Conservation (phyloP, 2,329 filamentous ascomycete genomes). For the Scorias spongiosa region DNA sequence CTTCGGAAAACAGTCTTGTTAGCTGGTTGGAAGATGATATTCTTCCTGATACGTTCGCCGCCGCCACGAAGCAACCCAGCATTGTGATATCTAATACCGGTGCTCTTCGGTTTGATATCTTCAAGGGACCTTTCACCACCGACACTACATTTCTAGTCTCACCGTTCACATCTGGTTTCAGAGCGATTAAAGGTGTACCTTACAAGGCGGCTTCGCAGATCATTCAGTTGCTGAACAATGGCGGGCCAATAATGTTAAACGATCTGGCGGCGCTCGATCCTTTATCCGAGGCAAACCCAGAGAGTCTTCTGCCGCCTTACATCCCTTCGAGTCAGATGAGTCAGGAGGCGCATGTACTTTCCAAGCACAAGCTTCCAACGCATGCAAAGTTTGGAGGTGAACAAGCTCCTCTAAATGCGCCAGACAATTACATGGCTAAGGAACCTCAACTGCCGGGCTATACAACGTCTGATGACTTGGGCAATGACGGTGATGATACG, state of each 20-base stretch:
- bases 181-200: conserved; percentile 65
- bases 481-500: conserved; percentile 78
- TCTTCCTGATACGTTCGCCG: conserved; percentile 40
- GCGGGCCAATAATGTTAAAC: conserved; percentile 33
- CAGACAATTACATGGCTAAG: conserved; percentile 1
- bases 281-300: neutral
- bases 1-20: conserved; percentile 60
- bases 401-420: neutral
- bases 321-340: neutral
- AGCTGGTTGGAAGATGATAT: conserved; percentile 64
- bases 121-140: conserved; percentile 76
- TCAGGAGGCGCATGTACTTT: neutral
- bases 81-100: conserved; percentile 78
- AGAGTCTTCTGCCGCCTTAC: neutral
- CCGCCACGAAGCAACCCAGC: conserved; percentile 40
- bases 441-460: conserved; percentile 51
- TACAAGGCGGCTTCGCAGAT: conserved; percentile 60
- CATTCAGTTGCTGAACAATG: conserved; percentile 41
- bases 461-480: conserved; percentile 74
- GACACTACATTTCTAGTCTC: conserved; percentile 78
- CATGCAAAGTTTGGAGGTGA: neutral
- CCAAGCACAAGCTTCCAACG: neutral
- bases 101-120: conserved; percentile 86
- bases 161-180: conserved; percentile 70
- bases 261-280: conserved; percentile 11